These are phyloP conservation scores for Myrmaecium sp. DNA, from an alignment of 2,329 filamentous ascomycete species.

Conservation along the genomic window DNA sequence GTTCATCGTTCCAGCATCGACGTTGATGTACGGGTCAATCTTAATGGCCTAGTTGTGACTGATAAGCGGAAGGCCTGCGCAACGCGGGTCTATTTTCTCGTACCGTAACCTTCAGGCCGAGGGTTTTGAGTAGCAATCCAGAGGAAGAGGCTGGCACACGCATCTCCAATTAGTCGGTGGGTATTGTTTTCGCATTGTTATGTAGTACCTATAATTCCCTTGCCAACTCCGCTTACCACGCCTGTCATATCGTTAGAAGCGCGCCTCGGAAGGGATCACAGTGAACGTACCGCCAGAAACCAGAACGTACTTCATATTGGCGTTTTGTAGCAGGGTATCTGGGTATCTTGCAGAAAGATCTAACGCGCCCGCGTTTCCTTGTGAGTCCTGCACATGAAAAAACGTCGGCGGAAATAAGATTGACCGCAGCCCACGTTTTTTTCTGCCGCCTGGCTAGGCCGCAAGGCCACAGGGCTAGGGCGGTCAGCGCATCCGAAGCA, in stretches of 20 bases:
- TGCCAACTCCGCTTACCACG: conserved; percentile 42
- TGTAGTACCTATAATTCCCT: conserved; percentile 55
- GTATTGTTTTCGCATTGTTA: too few species aligned
- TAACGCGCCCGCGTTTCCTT: too few species aligned
- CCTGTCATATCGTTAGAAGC: conserved; percentile 15
- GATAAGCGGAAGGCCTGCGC: conserved; percentile 4
- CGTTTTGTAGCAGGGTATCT: too few species aligned
- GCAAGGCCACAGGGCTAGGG: too few species aligned
- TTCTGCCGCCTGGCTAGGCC: too few species aligned
- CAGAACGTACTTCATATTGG: conserved; percentile 67
- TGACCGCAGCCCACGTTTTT: too few species aligned
- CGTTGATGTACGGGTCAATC: conserved; percentile 58
- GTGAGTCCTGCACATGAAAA: too few species aligned
- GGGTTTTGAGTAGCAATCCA: conserved; percentile 61
- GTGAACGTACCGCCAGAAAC: conserved; percentile 52
- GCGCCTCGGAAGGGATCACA: conserved; percentile 6
- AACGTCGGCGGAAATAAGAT: too few species aligned
- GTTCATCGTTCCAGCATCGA: conserved; percentile 59
- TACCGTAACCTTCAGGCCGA: conserved; percentile 66
- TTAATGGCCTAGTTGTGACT: conserved; percentile 48
- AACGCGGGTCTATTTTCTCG: conserved; percentile 26
- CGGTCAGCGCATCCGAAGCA: too few species aligned
- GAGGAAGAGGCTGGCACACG: conserved; percentile 44
- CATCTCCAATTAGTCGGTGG: conserved; percentile 8
- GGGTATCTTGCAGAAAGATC: too few species aligned